These are phyloP conservation scores for Nakazawaea ishiwadae DNA, from an alignment of 805 yeast genomes.

Conservation along the genomic window DNA sequence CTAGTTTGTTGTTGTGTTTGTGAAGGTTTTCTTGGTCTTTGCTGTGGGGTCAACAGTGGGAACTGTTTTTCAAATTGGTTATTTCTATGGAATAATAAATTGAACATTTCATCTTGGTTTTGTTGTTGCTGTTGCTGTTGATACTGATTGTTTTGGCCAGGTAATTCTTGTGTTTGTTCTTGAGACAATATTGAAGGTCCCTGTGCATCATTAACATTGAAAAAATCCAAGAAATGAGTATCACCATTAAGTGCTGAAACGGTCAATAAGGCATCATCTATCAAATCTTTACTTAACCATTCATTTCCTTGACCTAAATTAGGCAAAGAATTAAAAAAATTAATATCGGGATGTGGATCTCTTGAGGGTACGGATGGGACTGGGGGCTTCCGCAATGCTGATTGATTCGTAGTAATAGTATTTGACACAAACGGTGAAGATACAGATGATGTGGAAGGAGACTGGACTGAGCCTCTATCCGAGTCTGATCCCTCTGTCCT, in stretches of 20 bases:
- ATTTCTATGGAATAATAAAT: constrained; percentile 47
- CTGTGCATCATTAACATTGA: constrained; percentile 23
- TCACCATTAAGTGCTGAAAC: constrained; percentile 69
- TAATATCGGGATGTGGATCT: constrained; percentile 1
- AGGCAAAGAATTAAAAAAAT: constrained; percentile 8
- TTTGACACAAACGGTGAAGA: constrained; percentile 1
- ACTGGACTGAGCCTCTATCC: background rate
- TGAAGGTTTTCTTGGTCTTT: background rate
- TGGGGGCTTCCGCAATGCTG: background rate
- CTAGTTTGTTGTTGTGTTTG: background rate
- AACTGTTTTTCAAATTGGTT: constrained; percentile 15
- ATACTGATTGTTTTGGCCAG: constrained; percentile 13
- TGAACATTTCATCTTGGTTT: constrained; percentile 44
- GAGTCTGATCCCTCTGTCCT: background rate
- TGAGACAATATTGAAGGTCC: constrained; percentile 7
- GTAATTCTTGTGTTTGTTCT: constrained; percentile 4
- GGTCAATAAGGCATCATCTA: constrained; percentile 69
- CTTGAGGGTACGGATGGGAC: background rate
- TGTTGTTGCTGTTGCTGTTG: constrained; percentile 10
- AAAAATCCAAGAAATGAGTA: constrained; percentile 51
- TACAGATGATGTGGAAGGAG: background rate
- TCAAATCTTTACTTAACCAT: constrained; percentile 67
- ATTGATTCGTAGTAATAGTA: background rate
- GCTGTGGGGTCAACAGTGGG: constrained; percentile 9
- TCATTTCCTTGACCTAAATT: constrained; percentile 41